phyloP scores from a whole-genome alignment of 495 filamentous ascomycete genomes.

The Aspergillus heteromorphus region DNA sequence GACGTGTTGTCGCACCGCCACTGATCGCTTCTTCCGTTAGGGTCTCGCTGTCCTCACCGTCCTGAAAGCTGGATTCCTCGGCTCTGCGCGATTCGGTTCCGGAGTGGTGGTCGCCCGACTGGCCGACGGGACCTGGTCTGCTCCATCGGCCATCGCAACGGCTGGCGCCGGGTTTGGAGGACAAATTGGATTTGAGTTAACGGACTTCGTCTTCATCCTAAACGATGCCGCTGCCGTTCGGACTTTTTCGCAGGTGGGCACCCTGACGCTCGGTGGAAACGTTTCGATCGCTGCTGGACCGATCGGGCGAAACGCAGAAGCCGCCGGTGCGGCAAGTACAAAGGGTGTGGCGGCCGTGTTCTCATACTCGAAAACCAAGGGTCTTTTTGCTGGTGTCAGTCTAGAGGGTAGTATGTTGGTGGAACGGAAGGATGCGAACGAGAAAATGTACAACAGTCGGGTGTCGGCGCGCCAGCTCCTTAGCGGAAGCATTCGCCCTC shows the following conservation, averaged over 20 bases:
- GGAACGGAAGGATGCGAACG: slow-evolving; percentile 92
- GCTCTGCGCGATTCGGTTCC: slow-evolving; percentile 86
- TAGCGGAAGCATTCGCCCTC: slow-evolving; percentile 68
- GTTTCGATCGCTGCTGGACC: slow-evolving; percentile 94
- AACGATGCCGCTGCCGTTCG: slow-evolving; percentile 89
- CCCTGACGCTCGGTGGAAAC: slow-evolving; percentile 89
- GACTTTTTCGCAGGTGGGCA: slow-evolving; percentile 90
- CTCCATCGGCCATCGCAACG: slow-evolving; percentile 85
- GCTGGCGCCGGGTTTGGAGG: slow-evolving; percentile 92
- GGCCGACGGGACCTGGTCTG: slow-evolving; percentile 89
- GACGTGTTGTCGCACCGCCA: not conserved
- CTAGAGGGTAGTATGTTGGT: slow-evolving; percentile 87
- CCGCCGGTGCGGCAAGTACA: slow-evolving; percentile 87
- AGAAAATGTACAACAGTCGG: slow-evolving; percentile 83
- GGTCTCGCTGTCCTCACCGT: slow-evolving; percentile 94
- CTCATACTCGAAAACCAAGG: slow-evolving; percentile 95
- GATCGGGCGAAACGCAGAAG: slow-evolving; percentile 90
- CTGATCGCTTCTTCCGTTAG: slow-evolving; percentile 38
- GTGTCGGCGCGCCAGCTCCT: slow-evolving; percentile 81
- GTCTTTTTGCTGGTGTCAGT: slow-evolving; percentile 91
- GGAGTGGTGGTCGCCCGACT: slow-evolving; percentile 91
- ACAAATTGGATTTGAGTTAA: slow-evolving; percentile 95
- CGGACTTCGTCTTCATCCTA: slow-evolving; percentile 98
- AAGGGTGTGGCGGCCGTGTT: slow-evolving; percentile 89
- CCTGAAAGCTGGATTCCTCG: slow-evolving; percentile 92